A percentile compares a stretch with the other conserved stretches of the same genome.
These are phyloP conservation scores for Pterula multifida DNA, from an alignment of 1,284 basidiomycete species.

Conservation along the genomic window DNA sequence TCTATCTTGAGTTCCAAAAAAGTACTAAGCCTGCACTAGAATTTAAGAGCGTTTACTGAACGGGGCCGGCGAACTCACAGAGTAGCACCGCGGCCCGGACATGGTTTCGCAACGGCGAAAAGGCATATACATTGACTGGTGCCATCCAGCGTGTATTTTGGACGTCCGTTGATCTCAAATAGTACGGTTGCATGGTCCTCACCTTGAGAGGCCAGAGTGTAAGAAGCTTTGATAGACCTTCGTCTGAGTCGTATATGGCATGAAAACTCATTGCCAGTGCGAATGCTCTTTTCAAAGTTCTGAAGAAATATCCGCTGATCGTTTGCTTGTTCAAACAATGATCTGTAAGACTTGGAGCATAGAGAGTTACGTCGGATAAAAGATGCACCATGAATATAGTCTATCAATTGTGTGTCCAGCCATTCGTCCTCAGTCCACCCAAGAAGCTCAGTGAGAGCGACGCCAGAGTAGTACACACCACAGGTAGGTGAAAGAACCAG, in stretches of 20 bases:
- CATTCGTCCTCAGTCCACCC: slow-evolving; percentile 69
- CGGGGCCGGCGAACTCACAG: slow-evolving; percentile 34
- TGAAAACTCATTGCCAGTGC: neutral
- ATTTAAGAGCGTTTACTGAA: slow-evolving; percentile 2
- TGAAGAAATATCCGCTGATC: slow-evolving; percentile 3
- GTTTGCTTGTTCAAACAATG: slow-evolving; percentile 41
- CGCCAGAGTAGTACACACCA: slow-evolving; percentile 59
- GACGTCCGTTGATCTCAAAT: slow-evolving; percentile 64
- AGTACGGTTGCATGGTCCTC: slow-evolving; percentile 13
- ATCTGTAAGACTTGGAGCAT: slow-evolving; percentile 23
- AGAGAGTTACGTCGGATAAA: slow-evolving; percentile 4
- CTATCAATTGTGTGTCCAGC: slow-evolving; percentile 50
- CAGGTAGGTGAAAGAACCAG: slow-evolving; percentile 52
- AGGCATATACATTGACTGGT: slow-evolving; percentile 30
- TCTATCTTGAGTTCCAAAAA: slow-evolving; percentile 71
- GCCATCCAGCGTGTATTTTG: slow-evolving; percentile 37
- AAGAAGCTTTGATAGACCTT: slow-evolving; percentile 3
- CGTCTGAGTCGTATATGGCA: neutral
- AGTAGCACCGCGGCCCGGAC: slow-evolving; percentile 59
- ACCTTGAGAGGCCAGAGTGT: slow-evolving; percentile 6
- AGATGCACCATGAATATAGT: slow-evolving; percentile 49
- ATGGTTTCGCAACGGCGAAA: slow-evolving; percentile 66
- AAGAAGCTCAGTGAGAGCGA: slow-evolving; percentile 56
- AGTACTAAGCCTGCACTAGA: slow-evolving; percentile 48
- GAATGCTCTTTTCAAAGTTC: neutral